Percentiles rank a stretch among this genome's conserved stretches.
These are phyloP conservation scores for Talaromyces sp. DNA, from an alignment of 2,329 filamentous ascomycete species.

Conservation along the genomic window DNA sequence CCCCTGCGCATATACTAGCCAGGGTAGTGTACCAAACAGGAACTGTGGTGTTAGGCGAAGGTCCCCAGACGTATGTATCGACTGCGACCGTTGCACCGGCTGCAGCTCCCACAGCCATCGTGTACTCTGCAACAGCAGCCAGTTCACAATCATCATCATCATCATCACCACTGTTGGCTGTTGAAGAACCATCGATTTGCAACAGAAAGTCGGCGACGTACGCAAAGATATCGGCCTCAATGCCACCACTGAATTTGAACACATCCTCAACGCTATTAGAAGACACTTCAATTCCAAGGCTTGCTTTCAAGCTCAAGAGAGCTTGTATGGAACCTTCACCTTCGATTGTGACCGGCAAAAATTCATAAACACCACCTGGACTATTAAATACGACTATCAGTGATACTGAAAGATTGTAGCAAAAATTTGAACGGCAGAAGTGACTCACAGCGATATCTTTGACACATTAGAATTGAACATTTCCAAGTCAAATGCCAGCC, in stretches of 20 bases:
- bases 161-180: slow-evolving; percentile 37
- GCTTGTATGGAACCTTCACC: slow-evolving; percentile 36
- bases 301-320: slow-evolving; percentile 31
- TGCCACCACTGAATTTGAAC: slow-evolving; percentile 44
- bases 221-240: slow-evolving; percentile 54
- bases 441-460: slow-evolving; percentile 53
- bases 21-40: slow-evolving; percentile 60
- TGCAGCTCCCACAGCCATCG: slow-evolving; percentile 56
- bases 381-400: slow-evolving; percentile 31
- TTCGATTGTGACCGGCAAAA: slow-evolving; percentile 57
- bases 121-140: slow-evolving; percentile 53
- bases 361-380: slow-evolving; percentile 58
- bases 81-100: slow-evolving; percentile 57
- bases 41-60: slow-evolving; percentile 48
- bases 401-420: background rate
- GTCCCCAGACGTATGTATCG: slow-evolving; percentile 53
- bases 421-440: background rate
- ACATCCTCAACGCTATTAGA: slow-evolving; percentile 10
- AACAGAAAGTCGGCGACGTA: slow-evolving; percentile 59
- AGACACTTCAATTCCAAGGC: slow-evolving; percentile 19
- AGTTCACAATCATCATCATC: slow-evolving; percentile 49
- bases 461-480: slow-evolving; percentile 56
- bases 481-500: slow-evolving; percentile 51
- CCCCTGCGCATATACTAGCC: slow-evolving; percentile 46
- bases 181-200: slow-evolving; percentile 49